phyloP scores from a whole-genome alignment of 371 early-diverging fungal species.

The Mucor mucedo region DNA sequence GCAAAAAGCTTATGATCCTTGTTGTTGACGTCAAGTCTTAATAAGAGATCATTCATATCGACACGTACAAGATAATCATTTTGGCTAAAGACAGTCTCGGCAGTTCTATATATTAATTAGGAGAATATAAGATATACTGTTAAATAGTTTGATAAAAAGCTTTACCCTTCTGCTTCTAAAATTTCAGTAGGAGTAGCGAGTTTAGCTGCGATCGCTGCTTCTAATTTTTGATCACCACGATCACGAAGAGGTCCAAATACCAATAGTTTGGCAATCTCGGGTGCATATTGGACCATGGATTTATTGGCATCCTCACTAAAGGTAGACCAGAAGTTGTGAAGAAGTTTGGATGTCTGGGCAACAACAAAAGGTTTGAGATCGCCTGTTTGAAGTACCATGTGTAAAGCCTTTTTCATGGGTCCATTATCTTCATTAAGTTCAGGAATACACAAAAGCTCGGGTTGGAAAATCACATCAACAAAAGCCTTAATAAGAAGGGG shows the following conservation, averaged over 20 bases:
- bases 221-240: conserved; percentile 61
- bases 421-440: conserved; percentile 43
- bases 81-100: conserved; percentile 36
- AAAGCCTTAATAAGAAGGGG: conserved; percentile 41
- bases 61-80: conserved; percentile 67
- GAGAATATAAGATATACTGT: neutral
- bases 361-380: conserved; percentile 47
- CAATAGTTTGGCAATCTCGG: conserved; percentile 45
- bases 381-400: conserved; percentile 39
- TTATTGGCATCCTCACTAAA: conserved; percentile 32
- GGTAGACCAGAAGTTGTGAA: conserved; percentile 45
- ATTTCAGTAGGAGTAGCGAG: conserved; percentile 31
- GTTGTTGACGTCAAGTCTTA: conserved; percentile 43
- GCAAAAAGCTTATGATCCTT: conserved; percentile 40
- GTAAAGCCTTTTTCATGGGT: conserved; percentile 45
- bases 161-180: conserved; percentile 45
- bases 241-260: conserved; percentile 63
- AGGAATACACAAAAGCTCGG: conserved; percentile 30
- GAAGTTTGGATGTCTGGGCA: conserved; percentile 32
- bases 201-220: conserved; percentile 55
- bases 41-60: conserved; percentile 54
- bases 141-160: neutral
- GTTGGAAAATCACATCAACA: conserved; percentile 46
- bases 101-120: conserved; percentile 32
- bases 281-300: conserved; percentile 46